These are phyloP conservation scores for Spathaspora arborariae DNA, from an alignment of 805 yeast species.

Conservation along the genomic window DNA sequence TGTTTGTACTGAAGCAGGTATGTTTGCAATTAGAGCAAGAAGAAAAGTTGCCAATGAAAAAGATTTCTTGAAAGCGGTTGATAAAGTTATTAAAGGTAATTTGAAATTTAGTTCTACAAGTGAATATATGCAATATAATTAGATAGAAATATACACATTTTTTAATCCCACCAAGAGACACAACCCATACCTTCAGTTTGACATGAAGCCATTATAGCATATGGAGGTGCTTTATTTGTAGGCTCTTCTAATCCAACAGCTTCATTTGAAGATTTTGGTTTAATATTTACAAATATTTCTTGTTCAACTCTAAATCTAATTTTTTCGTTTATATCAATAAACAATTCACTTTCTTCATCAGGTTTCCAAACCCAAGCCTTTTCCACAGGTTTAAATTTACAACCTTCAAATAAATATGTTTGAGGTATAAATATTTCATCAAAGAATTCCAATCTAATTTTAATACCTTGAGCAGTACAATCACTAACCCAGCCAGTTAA, in stretches of 20 bases:
- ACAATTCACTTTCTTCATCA: conserved; percentile 71
- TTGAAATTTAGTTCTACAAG: conserved; percentile 96
- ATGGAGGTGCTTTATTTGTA: conserved; percentile 61
- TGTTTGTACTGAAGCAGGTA: conserved; percentile 99
- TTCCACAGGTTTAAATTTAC: conserved; percentile 65
- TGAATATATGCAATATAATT: conserved; percentile 98
- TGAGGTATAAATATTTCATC: conserved; percentile 91
- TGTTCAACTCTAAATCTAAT: conserved; percentile 89
- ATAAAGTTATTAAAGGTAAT: conserved; percentile 97
- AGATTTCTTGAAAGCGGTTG: conserved; percentile 96
- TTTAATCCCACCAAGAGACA: conserved; percentile 90
- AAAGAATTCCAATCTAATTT: conserved; percentile 80
- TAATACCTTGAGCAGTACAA: conserved; percentile 83
- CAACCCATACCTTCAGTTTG: conserved; percentile 97
- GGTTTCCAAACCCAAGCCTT: conserved; percentile 95
- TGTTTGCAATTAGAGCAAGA: conserved; percentile 98
- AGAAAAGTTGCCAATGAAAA: conserved; percentile 98
- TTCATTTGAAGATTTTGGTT: conserved; percentile 68
- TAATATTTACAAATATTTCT: conserved; percentile 78
- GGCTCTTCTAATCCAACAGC: conserved; percentile 36
- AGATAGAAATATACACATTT: conserved; percentile 11
- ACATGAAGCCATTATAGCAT: conserved; percentile 83
- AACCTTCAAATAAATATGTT: conserved; percentile 72
- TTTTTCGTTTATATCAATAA: conserved; percentile 85
- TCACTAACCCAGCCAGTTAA: conserved; percentile 90